These are phyloP conservation scores for Paracorniculantispora psalliotae DNA, from an alignment of 2,329 filamentous ascomycete genomes.

Conservation along the genomic window DNA sequence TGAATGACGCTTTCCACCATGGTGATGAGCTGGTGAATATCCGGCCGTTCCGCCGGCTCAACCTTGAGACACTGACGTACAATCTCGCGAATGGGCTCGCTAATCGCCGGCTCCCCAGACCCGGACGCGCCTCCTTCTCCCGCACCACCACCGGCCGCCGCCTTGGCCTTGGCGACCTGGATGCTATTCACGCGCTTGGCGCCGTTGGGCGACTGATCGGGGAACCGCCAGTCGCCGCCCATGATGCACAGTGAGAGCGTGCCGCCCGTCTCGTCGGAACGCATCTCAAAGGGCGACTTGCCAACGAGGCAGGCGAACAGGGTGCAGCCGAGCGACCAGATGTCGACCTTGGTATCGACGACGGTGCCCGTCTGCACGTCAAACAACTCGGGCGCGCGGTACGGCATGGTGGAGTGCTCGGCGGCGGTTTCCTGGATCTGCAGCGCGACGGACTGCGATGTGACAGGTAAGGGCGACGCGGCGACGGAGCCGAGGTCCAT, in stretches of 20 bases:
- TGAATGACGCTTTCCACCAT: conserved; percentile 72
- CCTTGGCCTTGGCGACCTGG: conserved; percentile 19
- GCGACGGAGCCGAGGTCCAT: conserved; percentile 96
- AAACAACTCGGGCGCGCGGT: conserved; percentile 94
- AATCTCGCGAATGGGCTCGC: conserved; percentile 77
- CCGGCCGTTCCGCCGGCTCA: conserved; percentile 81
- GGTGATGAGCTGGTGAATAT: conserved; percentile 76
- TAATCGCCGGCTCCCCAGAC: conserved; percentile 52
- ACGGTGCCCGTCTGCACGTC: conserved; percentile 91
- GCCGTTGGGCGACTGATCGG: conserved; percentile 70
- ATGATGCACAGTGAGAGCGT: conserved; percentile 88
- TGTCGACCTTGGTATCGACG: conserved; percentile 94
- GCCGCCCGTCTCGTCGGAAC: conserved; percentile 92
- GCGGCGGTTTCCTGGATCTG: conserved; percentile 91
- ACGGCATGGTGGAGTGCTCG: conserved; percentile 97
- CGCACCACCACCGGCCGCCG: conserved; percentile 24
- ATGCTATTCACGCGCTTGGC: conserved; percentile 41
- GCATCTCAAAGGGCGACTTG: conserved; percentile 93
- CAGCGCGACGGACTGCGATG: conserved; percentile 82
- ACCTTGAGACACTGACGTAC: conserved; percentile 82
- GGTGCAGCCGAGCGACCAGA: conserved; percentile 97
- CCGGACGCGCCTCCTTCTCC: conserved; percentile 24
- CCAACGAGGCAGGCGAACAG: conserved; percentile 94
- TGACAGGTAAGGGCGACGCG: conserved; percentile 81
- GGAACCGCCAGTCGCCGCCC: conserved; percentile 94